Percentiles rank a stretch among this genome's conserved stretches.
phyloP scores from a whole-genome alignment of 495 filamentous ascomycete genomes.

The Aspergillus olivimuriae region DNA sequence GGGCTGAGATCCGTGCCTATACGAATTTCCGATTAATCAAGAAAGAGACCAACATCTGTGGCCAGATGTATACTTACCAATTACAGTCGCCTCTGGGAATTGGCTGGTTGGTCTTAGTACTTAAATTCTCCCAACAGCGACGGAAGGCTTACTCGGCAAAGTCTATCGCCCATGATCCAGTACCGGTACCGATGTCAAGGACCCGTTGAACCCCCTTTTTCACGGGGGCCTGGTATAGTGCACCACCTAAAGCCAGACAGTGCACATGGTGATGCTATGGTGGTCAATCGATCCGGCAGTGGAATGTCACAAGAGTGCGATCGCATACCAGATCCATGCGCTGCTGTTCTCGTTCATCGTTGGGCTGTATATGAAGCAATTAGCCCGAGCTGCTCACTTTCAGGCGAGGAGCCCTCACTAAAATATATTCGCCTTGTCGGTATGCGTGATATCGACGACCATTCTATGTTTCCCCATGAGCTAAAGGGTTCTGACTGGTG shows the following conservation, averaged over 20 bases:
- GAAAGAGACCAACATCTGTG: too few species aligned
- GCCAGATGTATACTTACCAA: too few species aligned
- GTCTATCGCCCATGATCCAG: conserved; percentile 48
- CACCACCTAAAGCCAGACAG: conserved; percentile 35
- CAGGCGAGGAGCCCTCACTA: background rate
- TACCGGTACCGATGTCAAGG: conserved; percentile 44
- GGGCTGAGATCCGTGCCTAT: conserved; percentile 45
- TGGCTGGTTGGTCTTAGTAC: conserved; percentile 4
- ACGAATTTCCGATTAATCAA: too few species aligned
- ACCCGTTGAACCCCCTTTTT: conserved; percentile 28
- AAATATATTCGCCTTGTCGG: conserved; percentile 11
- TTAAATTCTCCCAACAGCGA: background rate
- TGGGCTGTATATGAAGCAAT: conserved; percentile 9
- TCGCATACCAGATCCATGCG: conserved; percentile 57
- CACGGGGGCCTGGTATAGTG: conserved; percentile 47
- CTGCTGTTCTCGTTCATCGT: conserved; percentile 49
- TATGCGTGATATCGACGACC: conserved; percentile 14
- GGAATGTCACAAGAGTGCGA: too few species aligned
- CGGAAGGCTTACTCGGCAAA: conserved; percentile 35
- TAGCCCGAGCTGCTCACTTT: background rate
- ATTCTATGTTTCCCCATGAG: too few species aligned
- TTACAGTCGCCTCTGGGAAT: conserved; percentile 11
- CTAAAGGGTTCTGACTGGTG: too few species aligned
- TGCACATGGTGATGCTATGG: conserved; percentile 42
- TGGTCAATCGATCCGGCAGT: too few species aligned